phyloP scores from a whole-genome alignment of 129 eudicot genomes.

The Helichrysum umbraculigerum region DNA sequence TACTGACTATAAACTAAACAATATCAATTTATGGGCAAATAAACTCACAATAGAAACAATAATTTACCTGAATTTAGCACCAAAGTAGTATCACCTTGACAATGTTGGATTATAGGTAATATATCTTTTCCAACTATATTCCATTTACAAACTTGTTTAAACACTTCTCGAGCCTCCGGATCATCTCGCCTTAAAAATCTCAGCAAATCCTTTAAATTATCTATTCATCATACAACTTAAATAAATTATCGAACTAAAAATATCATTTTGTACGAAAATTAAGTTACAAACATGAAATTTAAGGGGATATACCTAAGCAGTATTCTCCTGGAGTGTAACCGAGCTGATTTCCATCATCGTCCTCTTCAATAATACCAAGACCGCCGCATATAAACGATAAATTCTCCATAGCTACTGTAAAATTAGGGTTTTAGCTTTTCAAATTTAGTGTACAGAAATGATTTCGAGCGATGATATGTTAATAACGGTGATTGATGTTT shows the following conservation, averaged over 20 bases:
- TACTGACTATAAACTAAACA: background rate
- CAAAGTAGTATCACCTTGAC: constrained; percentile 62
- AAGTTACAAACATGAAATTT: background rate
- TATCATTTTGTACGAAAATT: background rate
- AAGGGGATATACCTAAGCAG: constrained; percentile 46
- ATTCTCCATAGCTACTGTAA: constrained; percentile 45
- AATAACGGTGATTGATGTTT: constrained; percentile 4
- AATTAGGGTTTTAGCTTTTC: constrained; percentile 19
- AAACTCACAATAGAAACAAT: background rate
- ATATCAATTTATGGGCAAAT: too few relatives aligned
- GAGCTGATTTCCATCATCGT: constrained; percentile 50
- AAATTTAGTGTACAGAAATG: background rate
- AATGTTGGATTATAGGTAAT: constrained; percentile 71
- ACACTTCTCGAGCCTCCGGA: constrained; percentile 82
- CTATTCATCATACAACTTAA: constrained; percentile 37
- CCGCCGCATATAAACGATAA: constrained; percentile 69
- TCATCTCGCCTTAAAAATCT: constrained; percentile 89
- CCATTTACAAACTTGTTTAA: constrained; percentile 97
- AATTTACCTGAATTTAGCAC: constrained; percentile 77
- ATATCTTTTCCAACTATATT: constrained; percentile 74
- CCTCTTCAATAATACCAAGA: constrained; percentile 60
- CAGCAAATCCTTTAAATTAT: constrained; percentile 91
- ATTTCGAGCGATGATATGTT: background rate
- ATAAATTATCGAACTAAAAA: background rate
- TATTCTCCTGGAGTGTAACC: constrained; percentile 60